These are phyloP conservation scores for Debaryomycetaceae sp. DNA, from an alignment of 1,139 yeast species.

Conservation along the genomic window DNA sequence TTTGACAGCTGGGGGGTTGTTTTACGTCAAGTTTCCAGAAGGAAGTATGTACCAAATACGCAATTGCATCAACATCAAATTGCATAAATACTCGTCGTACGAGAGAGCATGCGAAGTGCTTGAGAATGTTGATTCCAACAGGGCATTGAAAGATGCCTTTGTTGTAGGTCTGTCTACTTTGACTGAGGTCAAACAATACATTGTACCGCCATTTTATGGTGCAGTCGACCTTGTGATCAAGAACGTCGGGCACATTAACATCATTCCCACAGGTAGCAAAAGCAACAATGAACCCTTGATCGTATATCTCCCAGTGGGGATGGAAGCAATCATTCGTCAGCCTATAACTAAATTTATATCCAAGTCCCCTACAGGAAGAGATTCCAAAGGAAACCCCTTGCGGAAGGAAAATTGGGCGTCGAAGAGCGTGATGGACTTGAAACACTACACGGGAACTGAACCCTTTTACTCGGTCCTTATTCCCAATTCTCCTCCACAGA, in stretches of 20 bases:
- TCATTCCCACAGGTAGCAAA: constrained; percentile 59
- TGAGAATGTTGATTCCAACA: constrained; percentile 11
- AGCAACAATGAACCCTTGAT: constrained; percentile 25
- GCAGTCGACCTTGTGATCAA: constrained; percentile 65
- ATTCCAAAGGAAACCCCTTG: constrained; percentile 34
- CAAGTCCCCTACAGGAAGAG: constrained; percentile 36
- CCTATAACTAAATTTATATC: constrained; percentile 35
- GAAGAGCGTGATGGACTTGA: constrained; percentile 26
- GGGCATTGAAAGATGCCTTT: constrained; percentile 27
- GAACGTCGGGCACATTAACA: constrained; percentile 63
- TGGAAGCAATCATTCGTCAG: constrained; percentile 31
- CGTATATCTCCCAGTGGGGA: constrained; percentile 30
- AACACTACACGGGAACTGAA: constrained; percentile 19
- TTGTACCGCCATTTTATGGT: constrained; percentile 69
- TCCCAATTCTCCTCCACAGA: constrained; percentile 6
- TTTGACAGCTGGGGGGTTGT: constrained; percentile 59
- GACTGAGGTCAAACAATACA: constrained; percentile 36
- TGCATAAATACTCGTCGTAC: constrained; percentile 22
- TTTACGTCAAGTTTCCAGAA: constrained; percentile 42
- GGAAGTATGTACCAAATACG: constrained; percentile 43
- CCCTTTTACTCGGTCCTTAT: constrained; percentile 27
- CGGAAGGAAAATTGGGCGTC: constrained; percentile 26
- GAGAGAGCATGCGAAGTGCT: constrained; percentile 24
- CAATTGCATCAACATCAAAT: constrained; percentile 31
- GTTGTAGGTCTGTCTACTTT: constrained; percentile 29